Evolutionary conservation across 129 eudicot species (phyloP), one percentile per base, ranked within the genome.

Genomic region (carrot (Daucus carota)): DNA sequence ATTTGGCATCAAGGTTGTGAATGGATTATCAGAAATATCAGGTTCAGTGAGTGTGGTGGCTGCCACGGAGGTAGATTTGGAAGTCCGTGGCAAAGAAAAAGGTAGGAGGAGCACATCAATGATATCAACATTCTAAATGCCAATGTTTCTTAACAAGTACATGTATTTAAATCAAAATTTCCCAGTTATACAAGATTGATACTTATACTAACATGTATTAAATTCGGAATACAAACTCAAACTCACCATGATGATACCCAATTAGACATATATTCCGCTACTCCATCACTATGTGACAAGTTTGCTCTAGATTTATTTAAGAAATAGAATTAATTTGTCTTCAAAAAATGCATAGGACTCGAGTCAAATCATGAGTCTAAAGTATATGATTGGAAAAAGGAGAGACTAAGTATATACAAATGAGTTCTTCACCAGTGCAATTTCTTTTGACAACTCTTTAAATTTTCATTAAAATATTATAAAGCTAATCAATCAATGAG

Each of bases 1-100:
- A 78, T 93, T 93, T 72, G 98, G 98, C 97, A 93, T 93, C 83
- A 93, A 80, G 31, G 97, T 90, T 78, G 98, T 93, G 83, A 93
- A 93, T 0, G 98, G 40, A 36, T 93, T 90, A 78, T 90, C 98
- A 72, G 98, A 97, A 78, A 93, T 93, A 77, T 93, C 96, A 11
- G 98, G 98, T 85, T 74, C 88, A 42, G 97, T 97, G 65, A 86
- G 89, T 73, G 97, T 93, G 70, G 86, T 93, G 59, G 98, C 92
- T 36, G 92, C 89, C 74, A 93, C 72, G 40, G 90, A 84, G 43
- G 98, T 88, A 4, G 98, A 93, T 93, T 93, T 57, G 98, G 98
- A 60, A 93, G 98, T 78, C 98, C 97, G 96, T 93, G 78, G 32
- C 74, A 54, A 75, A 46, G 34, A 36, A 67, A 40, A 40, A 0